A percentile compares a stretch with the other conserved stretches of the same genome.
Conservation (phyloP, 345 rosid species). For the Carallia pectinifolia region DNA sequence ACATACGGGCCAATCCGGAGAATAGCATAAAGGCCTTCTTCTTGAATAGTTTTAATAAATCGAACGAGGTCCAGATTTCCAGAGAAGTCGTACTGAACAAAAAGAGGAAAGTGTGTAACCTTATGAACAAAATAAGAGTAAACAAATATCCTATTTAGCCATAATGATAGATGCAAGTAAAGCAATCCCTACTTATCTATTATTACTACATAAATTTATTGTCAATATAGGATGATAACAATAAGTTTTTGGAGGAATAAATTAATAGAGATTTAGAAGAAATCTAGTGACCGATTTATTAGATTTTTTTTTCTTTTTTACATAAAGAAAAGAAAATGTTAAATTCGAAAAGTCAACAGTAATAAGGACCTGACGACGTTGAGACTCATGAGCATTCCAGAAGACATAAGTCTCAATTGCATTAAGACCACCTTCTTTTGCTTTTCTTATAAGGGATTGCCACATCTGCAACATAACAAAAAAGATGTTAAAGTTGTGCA, state of each 20-base stretch:
- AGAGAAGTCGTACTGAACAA: constrained; percentile 16
- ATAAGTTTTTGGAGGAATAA: no score
- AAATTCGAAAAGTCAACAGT: neutral
- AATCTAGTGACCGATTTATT: no score
- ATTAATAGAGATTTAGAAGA: no score
- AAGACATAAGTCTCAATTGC: constrained; percentile 12
- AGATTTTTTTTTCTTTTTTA: no score
- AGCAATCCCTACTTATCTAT: no score
- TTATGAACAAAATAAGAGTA: no score
- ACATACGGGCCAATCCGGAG: constrained; percentile 28
- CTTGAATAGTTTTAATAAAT: constrained; percentile 18
- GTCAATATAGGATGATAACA: no score
- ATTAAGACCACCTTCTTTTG: constrained; percentile 4
- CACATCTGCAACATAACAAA: neutral
- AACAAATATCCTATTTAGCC: no score
- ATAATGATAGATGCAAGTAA: no score
- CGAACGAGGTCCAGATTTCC: constrained; percentile 17
- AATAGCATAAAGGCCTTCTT: constrained; percentile 18
- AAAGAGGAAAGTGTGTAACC: neutral
- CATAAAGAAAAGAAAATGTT: no score
- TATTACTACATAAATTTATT: no score
- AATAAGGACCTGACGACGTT: constrained; percentile 5
- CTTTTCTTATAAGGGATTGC: neutral
- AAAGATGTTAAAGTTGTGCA: neutral
- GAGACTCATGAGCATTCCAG: constrained; percentile 16